These are phyloP conservation scores for Pulveroboletus sp. DNA, from an alignment of 768 basidiomycete species.

Conservation along the genomic window DNA sequence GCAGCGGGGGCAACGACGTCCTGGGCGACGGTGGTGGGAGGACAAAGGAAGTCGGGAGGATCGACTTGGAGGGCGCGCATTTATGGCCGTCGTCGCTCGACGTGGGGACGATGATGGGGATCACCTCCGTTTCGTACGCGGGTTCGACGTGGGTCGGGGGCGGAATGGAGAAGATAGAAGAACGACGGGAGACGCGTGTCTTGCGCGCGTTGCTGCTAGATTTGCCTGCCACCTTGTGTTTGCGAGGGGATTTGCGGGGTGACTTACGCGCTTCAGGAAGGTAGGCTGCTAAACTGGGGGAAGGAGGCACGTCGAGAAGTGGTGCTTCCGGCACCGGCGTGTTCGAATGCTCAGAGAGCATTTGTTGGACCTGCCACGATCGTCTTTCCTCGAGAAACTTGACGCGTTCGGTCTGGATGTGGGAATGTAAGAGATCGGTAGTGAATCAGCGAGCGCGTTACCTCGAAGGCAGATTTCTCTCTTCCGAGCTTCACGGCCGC, in stretches of 20 bases:
- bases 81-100: slow-evolving; percentile 22
- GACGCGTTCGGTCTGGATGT: slow-evolving; percentile 53
- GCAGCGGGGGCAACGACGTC: slow-evolving; percentile 49
- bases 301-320: slow-evolving; percentile 9
- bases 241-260: slow-evolving; percentile 42
- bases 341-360: slow-evolving; percentile 55
- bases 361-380: slow-evolving; percentile 64
- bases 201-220: slow-evolving; percentile 43
- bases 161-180: slow-evolving; percentile 37
- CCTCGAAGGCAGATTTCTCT: slow-evolving; percentile 66
- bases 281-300: slow-evolving; percentile 22
- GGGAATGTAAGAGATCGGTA: slow-evolving; percentile 6
- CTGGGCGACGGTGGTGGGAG: slow-evolving; percentile 76
- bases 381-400: slow-evolving; percentile 66
- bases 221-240: slow-evolving; percentile 47
- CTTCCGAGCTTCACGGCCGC: slow-evolving; percentile 59
- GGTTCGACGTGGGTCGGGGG: slow-evolving; percentile 37
- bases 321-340: slow-evolving; percentile 29
- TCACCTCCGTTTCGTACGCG: slow-evolving; percentile 52
- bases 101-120: slow-evolving; percentile 29
- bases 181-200: slow-evolving; percentile 43
- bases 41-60: slow-evolving; percentile 68
- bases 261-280: slow-evolving; percentile 37
- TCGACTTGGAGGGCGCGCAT: slow-evolving; percentile 36
- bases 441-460: slow-evolving; percentile 26